Evolutionary conservation across 2,329 filamentous ascomycete genomes (phyloP).

Genomic region (Dactylellina cionopaga): DNA sequence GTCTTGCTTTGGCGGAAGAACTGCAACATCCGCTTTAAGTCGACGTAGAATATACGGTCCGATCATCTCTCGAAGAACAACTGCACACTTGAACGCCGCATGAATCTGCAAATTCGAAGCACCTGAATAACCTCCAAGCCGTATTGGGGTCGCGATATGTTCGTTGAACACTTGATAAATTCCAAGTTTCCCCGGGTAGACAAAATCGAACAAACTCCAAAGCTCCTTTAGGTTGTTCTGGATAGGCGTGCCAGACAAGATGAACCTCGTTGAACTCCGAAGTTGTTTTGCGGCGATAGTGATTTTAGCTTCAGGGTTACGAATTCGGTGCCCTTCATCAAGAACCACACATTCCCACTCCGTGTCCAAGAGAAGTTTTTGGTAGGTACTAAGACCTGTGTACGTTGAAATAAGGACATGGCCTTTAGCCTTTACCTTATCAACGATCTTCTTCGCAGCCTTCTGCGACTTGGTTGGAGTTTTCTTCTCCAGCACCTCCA

Average conservation of each 20-base stretch:
- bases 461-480: conserved; percentile 69
- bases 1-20: conserved; percentile 94
- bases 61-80: conserved; percentile 91
- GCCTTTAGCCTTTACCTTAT: conserved; percentile 71
- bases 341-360: conserved; percentile 94
- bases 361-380: conserved; percentile 79
- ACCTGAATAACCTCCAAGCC: conserved; percentile 91
- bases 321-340: conserved; percentile 97
- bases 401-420: conserved; percentile 97
- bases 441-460: conserved; percentile 80
- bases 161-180: conserved; percentile 89
- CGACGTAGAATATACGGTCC: conserved; percentile 91
- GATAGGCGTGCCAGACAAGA: conserved; percentile 95
- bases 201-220: conserved; percentile 97
- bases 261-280: conserved; percentile 84
- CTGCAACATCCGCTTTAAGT: conserved; percentile 91
- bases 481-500: conserved; percentile 63
- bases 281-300: conserved; percentile 96
- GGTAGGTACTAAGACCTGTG: conserved; percentile 91
- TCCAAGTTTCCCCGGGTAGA: conserved; percentile 94
- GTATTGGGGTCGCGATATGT: conserved; percentile 93
- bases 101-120: conserved; percentile 93
- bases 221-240: conserved; percentile 95
- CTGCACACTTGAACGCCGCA: conserved; percentile 91
- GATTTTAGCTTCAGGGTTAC: conserved; percentile 93